phyloP scores from a whole-genome alignment of 2,329 filamentous ascomycete genomes.

The Cytospora schulzeri region DNA sequence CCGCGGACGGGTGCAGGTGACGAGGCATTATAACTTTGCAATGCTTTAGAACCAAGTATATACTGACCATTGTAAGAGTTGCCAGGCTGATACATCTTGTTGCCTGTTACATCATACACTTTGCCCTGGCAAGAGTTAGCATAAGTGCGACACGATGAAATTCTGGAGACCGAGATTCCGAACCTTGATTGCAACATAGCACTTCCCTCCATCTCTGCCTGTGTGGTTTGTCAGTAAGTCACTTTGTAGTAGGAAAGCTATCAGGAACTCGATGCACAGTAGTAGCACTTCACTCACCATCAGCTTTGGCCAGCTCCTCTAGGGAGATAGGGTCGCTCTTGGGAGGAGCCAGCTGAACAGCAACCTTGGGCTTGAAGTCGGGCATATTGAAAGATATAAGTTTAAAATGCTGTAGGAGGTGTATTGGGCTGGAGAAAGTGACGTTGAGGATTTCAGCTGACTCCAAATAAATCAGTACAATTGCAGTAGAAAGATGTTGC shows the following conservation, averaged over 20 bases:
- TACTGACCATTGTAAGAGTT: slow-evolving; percentile 81
- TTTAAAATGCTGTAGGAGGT: not conserved
- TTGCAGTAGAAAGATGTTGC: not conserved
- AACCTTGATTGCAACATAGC: slow-evolving; percentile 73
- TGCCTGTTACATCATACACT: slow-evolving; percentile 91
- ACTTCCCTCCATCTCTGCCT: slow-evolving; percentile 67
- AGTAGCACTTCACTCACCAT: slow-evolving; percentile 62
- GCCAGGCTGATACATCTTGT: slow-evolving; percentile 79
- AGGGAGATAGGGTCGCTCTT: slow-evolving; percentile 85
- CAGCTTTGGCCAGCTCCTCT: slow-evolving; percentile 77
- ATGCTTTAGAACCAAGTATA: not conserved
- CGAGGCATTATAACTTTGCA: not conserved
- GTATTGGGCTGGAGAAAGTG: not conserved
- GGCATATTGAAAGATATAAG: slow-evolving; percentile 47
- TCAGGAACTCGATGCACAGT: not conserved
- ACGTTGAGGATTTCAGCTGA: not conserved
- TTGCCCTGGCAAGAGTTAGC: slow-evolving; percentile 64
- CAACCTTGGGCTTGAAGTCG: slow-evolving; percentile 76
- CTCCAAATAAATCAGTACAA: not conserved
- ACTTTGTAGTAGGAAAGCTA: not conserved
- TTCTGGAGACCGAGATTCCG: slow-evolving; percentile 38
- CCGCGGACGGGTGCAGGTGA: no score
- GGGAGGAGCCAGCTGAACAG: slow-evolving; percentile 76
- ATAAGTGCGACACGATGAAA: slow-evolving; percentile 53
- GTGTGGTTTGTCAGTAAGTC: slow-evolving; percentile 13